These are phyloP conservation scores for Pseudogymnoascus sp. DNA, from an alignment of 2,329 filamentous ascomycete genomes.

Conservation along the genomic window DNA sequence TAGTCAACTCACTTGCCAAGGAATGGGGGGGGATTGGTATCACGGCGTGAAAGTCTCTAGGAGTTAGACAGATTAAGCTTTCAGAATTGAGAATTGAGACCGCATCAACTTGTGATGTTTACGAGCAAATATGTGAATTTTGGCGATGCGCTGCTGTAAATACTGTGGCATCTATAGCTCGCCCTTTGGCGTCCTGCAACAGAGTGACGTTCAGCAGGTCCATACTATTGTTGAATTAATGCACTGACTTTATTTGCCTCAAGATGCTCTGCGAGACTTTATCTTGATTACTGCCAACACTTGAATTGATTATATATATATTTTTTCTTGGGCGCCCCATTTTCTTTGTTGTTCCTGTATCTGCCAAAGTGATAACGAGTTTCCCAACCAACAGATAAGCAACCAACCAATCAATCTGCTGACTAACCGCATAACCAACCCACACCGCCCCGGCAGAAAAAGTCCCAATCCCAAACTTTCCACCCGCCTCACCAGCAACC, in stretches of 20 bases:
- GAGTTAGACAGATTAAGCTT: neutral
- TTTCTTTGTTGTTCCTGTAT: too few species aligned
- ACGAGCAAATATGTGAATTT: neutral
- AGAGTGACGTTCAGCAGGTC: too few species aligned
- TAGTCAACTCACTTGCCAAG: neutral
- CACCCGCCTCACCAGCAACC: neutral
- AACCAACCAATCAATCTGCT: too few species aligned
- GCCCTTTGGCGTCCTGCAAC: neutral
- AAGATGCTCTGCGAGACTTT: too few species aligned
- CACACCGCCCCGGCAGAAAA: slow-evolving; percentile 1
- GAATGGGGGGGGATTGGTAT: neutral
- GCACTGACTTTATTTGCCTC: too few species aligned
- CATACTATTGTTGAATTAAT: too few species aligned
- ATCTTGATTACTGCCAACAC: too few species aligned
- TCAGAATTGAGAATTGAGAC: neutral
- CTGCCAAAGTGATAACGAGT: too few species aligned
- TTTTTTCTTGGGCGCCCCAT: too few species aligned
- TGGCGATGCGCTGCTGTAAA: neutral
- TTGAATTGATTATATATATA: too few species aligned
- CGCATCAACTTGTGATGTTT: neutral
- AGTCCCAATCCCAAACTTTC: slow-evolving; percentile 1
- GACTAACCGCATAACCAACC: too few species aligned
- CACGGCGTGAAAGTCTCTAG: neutral
- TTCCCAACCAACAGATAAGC: too few species aligned
- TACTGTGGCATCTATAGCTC: neutral